These are phyloP conservation scores for Nitzschia sp. DNA, from an alignment of 108 stramenopile species.

Conservation along the genomic window DNA sequence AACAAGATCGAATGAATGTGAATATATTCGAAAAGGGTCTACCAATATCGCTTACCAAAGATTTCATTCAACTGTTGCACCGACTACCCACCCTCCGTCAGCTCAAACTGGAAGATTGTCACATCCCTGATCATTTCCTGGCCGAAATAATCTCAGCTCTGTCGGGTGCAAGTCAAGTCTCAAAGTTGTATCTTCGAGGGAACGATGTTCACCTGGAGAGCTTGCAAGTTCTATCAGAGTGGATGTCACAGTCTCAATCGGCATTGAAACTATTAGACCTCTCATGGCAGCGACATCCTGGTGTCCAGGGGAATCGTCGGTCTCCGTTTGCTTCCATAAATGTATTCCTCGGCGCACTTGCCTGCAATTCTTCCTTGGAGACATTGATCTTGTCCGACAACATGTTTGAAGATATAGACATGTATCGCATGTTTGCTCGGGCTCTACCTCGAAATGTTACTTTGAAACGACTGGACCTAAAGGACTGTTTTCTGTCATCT, in stretches of 20 bases:
- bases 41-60: not conserved
- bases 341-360: not conserved
- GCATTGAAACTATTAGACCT: not conserved
- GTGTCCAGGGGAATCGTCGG: not conserved
- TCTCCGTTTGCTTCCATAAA: not conserved
- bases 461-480: slow-evolving; percentile 5
- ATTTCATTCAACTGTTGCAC: not conserved
- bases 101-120: not conserved
- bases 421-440: not conserved
- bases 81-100: not conserved
- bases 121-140: not conserved
- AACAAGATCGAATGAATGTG: not conserved
- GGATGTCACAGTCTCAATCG: not conserved
- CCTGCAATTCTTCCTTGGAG: not conserved
- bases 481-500: not conserved
- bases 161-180: not conserved
- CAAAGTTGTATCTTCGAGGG: not conserved
- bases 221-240: not conserved
- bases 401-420: not conserved
- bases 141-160: not conserved
- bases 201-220: not conserved
- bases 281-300: not conserved
- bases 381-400: slow-evolving; percentile 15
- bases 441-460: not conserved
- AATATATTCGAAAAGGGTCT: not conserved